Evolutionary conservation across 2,329 filamentous ascomycete genomes (phyloP).

Genomic region (Aspergillus japonicus): DNA sequence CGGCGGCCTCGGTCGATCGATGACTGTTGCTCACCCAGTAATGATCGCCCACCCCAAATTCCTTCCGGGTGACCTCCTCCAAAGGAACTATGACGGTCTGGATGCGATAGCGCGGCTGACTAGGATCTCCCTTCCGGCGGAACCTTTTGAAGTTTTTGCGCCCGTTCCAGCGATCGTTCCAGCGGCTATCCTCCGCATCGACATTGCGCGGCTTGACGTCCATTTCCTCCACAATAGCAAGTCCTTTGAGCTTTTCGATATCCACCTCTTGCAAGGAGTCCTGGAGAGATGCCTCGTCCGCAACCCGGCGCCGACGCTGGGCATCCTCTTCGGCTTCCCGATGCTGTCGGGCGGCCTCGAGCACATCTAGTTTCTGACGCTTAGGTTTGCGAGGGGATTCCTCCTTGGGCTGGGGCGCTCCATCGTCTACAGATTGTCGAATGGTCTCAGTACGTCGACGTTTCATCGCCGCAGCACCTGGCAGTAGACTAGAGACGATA

Average conservation of each 20-base stretch:
- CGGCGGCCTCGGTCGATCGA: constrained; percentile 27
- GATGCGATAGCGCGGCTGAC: constrained; percentile 40
- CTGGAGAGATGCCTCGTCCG: constrained; percentile 54
- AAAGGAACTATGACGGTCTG: constrained; percentile 67
- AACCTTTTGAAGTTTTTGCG: constrained; percentile 96
- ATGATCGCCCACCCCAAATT: constrained; percentile 71
- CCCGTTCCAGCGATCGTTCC: constrained; percentile 90
- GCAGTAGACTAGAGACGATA: constrained; percentile 70
- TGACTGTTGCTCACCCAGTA: constrained; percentile 60
- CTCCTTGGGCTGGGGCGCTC: constrained; percentile 22
- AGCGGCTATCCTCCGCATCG: constrained; percentile 57
- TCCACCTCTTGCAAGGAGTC: constrained; percentile 63
- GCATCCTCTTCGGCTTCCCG: constrained; percentile 53
- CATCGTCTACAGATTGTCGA: constrained; percentile 43
- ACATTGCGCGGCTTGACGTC: constrained; percentile 51
- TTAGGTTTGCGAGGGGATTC: constrained; percentile 46
- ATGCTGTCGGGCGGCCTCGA: constrained; percentile 60
- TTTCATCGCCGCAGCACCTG: constrained; percentile 75
- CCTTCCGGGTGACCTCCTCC: constrained; percentile 68
- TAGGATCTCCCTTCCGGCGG: constrained; percentile 35
- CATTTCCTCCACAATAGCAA: constrained; percentile 77
- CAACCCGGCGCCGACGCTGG: constrained; percentile 53
- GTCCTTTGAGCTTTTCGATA: constrained; percentile 67
- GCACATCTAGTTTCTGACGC: constrained; percentile 64
- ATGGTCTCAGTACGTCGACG: constrained; percentile 67